phyloP scores from a whole-genome alignment of 306 rosid genomes.

The Rosa chinensis region DNA sequence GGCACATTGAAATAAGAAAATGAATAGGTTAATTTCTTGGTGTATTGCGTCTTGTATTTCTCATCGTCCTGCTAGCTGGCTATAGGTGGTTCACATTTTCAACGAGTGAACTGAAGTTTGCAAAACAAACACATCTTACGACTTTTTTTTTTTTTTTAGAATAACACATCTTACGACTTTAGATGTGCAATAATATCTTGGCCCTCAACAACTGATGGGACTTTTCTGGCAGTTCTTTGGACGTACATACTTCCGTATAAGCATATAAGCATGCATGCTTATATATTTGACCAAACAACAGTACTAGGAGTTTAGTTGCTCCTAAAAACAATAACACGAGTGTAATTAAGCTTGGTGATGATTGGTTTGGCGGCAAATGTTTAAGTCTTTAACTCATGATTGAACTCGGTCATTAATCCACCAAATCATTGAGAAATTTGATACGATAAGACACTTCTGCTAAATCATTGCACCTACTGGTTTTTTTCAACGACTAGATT shows the following conservation, averaged over 20 bases:
- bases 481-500: background rate
- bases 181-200: background rate
- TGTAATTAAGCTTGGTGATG: background rate
- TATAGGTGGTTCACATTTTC: slow-evolving; percentile 25
- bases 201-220: background rate
- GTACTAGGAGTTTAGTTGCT: background rate
- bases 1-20: background rate
- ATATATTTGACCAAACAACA: background rate
- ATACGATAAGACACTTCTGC: background rate
- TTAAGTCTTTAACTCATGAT: background rate
- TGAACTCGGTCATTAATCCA: background rate
- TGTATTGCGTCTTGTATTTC: slow-evolving; percentile 18
- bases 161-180: slow-evolving; percentile 22
- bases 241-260: background rate
- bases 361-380: slow-evolving; percentile 9
- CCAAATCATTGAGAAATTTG: background rate
- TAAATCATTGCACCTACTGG: background rate
- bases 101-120: slow-evolving; percentile 11
- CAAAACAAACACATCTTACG: slow-evolving; percentile 23
- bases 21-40: background rate
- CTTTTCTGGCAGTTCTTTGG: slow-evolving; percentile 2
- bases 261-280: background rate
- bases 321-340: background rate
- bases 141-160: no score
- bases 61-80: background rate